These are phyloP conservation scores for Mortierella sp. DNA, from an alignment of 371 early-diverging fungal genomes.

Conservation along the genomic window DNA sequence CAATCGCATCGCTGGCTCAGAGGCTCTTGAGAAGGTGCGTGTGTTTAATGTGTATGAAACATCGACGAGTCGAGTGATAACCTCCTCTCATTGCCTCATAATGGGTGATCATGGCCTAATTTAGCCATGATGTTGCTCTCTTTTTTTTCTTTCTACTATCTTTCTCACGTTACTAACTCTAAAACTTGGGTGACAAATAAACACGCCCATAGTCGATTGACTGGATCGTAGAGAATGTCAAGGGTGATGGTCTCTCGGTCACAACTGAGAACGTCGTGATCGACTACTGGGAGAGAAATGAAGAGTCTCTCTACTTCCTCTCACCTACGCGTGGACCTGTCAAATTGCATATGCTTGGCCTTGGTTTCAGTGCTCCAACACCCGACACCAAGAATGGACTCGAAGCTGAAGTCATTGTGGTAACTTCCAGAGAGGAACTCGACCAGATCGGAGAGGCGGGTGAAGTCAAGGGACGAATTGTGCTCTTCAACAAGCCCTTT, in stretches of 20 bases:
- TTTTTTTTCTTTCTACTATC: neutral
- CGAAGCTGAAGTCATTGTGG: slow-evolving; percentile 63
- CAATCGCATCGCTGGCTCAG: slow-evolving; percentile 63
- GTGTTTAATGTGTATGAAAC: no score
- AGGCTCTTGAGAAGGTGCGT: slow-evolving; percentile 57
- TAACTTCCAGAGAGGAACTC: slow-evolving; percentile 61
- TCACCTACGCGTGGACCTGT: slow-evolving; percentile 63
- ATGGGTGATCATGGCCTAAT: slow-evolving; percentile 6
- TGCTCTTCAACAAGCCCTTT: slow-evolving; percentile 62
- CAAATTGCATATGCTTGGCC: slow-evolving; percentile 61
- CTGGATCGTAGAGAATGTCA: slow-evolving; percentile 61
- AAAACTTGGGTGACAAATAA: neutral
- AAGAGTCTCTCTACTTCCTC: slow-evolving; percentile 63
- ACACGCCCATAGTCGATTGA: slow-evolving; percentile 55
- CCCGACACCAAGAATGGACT: slow-evolving; percentile 57
- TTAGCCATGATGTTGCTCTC: neutral
- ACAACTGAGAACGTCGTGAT: slow-evolving; percentile 66
- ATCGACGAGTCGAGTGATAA: neutral
- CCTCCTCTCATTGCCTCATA: neutral
- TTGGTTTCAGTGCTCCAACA: slow-evolving; percentile 66
- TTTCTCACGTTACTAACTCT: slow-evolving; percentile 9
- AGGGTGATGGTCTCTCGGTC: slow-evolving; percentile 58
- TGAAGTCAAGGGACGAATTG: slow-evolving; percentile 61
- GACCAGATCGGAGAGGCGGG: slow-evolving; percentile 47
- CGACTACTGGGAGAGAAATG: slow-evolving; percentile 62